Conservation (phyloP, 2,329 filamentous ascomycete species). For the Pezicula radicicola region DNA sequence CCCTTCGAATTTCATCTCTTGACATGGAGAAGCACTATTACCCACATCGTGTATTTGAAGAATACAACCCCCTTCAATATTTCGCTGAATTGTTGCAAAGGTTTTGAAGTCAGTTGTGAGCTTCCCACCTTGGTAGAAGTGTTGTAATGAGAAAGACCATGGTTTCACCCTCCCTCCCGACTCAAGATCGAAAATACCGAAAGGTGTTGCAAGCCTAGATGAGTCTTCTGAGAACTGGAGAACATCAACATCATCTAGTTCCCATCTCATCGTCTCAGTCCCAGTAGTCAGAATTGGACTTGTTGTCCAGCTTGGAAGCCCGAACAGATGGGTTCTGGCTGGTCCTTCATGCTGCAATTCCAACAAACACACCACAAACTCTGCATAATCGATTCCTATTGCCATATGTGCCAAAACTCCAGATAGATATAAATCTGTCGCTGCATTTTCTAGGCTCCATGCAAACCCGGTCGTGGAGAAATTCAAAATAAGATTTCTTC, state of each 20-base stretch:
- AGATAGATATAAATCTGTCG: background rate
- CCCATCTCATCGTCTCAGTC: background rate
- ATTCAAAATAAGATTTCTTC: background rate
- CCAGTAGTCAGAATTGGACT: background rate
- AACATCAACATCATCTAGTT: conserved; percentile 3
- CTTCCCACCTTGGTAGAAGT: background rate
- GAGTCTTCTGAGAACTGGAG: conserved; percentile 2
- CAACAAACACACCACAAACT: conserved; percentile 2
- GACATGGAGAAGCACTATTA: no score
- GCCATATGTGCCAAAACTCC: background rate
- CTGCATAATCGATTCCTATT: background rate
- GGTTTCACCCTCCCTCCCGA: background rate
- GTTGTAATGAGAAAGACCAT: background rate
- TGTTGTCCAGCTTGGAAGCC: background rate
- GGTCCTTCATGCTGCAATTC: conserved; percentile 1
- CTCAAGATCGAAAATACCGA: background rate
- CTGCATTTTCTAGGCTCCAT: background rate
- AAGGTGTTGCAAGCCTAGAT: background rate
- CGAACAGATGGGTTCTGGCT: conserved; percentile 1
- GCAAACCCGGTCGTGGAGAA: background rate
- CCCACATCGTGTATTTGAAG: background rate
- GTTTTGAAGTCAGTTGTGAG: background rate
- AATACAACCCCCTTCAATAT: background rate
- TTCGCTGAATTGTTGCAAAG: background rate
- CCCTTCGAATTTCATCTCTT: background rate